Conservation (phyloP, 2,329 filamentous ascomycete species). For the Chaetothyriales sp. region DNA sequence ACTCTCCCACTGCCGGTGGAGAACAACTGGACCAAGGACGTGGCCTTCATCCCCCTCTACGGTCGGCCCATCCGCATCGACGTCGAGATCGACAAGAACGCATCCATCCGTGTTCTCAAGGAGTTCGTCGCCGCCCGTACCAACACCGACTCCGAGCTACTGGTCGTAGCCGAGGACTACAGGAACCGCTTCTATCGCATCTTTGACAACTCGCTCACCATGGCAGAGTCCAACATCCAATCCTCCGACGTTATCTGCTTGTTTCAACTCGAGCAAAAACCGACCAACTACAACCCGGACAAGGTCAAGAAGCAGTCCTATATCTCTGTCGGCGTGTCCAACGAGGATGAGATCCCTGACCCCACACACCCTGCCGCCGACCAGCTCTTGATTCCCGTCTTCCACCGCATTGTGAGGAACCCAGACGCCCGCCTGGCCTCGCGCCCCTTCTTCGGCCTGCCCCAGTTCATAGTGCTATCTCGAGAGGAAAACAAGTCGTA, state of each 20-base stretch:
- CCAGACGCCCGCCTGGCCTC: slow-evolving; percentile 15
- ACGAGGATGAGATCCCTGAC: slow-evolving; percentile 25
- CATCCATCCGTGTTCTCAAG: slow-evolving; percentile 39
- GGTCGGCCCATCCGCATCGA: slow-evolving; percentile 55
- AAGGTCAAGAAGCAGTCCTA: slow-evolving; percentile 34
- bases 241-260: slow-evolving; percentile 49
- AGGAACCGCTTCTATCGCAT: slow-evolving; percentile 74
- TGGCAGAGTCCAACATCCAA: slow-evolving; percentile 56
- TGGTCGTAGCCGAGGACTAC: slow-evolving; percentile 76
- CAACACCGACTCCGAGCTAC: slow-evolving; percentile 35
- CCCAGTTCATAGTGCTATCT: slow-evolving; percentile 55
- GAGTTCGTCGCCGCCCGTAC: slow-evolving; percentile 41
- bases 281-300: slow-evolving; percentile 58
- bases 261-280: slow-evolving; percentile 62
- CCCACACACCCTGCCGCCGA: slow-evolving; percentile 29
- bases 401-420: slow-evolving; percentile 26
- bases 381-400: slow-evolving; percentile 33
- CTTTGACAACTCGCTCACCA: slow-evolving; percentile 53
- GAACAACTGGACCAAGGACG: slow-evolving; percentile 58
- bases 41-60: slow-evolving; percentile 65
- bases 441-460: slow-evolving; percentile 26
- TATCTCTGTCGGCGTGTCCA: slow-evolving; percentile 18
- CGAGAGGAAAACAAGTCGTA: slow-evolving; percentile 55
- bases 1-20: slow-evolving; percentile 82
- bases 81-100: slow-evolving; percentile 59